These are phyloP conservation scores for Cladophialophora chaetospira DNA, from an alignment of 2,329 filamentous ascomycete species.

Conservation along the genomic window DNA sequence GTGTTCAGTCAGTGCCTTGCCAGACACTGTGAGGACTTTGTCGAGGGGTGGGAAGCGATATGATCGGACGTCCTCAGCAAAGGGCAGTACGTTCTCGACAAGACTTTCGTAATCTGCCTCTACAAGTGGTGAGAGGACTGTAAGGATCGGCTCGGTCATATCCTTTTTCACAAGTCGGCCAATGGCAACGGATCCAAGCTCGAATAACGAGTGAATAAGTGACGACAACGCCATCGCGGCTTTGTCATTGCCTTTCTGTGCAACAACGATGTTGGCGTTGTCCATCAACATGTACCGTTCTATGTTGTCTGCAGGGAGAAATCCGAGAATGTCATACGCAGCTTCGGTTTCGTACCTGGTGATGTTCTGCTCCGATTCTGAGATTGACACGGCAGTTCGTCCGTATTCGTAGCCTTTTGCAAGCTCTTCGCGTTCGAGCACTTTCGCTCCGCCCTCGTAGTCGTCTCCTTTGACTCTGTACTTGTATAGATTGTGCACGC, in stretches of 20 bases:
- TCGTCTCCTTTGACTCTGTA: constrained; percentile 79
- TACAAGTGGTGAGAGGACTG: constrained; percentile 78
- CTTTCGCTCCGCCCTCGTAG: constrained; percentile 74
- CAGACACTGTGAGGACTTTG: constrained; percentile 82
- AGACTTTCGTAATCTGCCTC: constrained; percentile 80
- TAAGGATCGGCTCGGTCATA: constrained; percentile 71
- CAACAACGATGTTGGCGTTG: constrained; percentile 74
- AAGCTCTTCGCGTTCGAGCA: constrained; percentile 78
- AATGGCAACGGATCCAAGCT: constrained; percentile 82
- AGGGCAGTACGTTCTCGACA: constrained; percentile 86
- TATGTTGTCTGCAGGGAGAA: constrained; percentile 72
- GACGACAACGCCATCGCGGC: constrained; percentile 85
- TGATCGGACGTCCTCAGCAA: constrained; percentile 85
- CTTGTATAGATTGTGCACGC: constrained; percentile 72
- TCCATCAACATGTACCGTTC: constrained; percentile 85
- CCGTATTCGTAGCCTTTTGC: constrained; percentile 96
- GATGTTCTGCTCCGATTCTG: constrained; percentile 79
- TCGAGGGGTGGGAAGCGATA: constrained; percentile 92
- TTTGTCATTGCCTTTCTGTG: constrained; percentile 76
- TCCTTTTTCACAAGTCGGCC: constrained; percentile 85
- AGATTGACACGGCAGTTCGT: constrained; percentile 85
- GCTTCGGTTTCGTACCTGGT: constrained; percentile 81
- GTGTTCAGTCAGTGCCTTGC: constrained; percentile 77
- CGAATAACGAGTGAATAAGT: constrained; percentile 81
- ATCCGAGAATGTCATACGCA: constrained; percentile 80